Conservation (phyloP, 768 basidiomycete genomes). For the Leucogyrophana mollusca region DNA sequence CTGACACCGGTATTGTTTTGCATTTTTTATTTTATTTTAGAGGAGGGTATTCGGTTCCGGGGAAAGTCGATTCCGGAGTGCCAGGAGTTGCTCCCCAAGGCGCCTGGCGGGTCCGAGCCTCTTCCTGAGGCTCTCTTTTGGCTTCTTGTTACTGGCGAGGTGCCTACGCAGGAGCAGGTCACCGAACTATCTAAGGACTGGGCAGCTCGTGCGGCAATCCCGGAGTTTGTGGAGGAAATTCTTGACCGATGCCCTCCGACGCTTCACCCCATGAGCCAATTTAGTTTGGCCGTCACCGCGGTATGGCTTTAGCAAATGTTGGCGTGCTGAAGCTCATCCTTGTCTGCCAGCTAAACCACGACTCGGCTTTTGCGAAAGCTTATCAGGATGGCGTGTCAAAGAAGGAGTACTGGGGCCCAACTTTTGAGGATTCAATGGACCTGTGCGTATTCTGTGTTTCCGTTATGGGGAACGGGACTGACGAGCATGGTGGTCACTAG, state of each 20-base stretch:
- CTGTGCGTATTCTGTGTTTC: conserved; percentile 42
- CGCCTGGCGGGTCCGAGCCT: conserved; percentile 83
- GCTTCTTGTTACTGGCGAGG: conserved; percentile 92
- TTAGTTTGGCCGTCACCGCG: conserved; percentile 93
- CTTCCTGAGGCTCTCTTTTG: conserved; percentile 95
- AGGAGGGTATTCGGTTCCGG: conserved; percentile 98
- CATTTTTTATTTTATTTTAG: conserved; percentile 33
- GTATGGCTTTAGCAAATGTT: conserved; percentile 37
- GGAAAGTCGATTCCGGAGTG: conserved; percentile 93
- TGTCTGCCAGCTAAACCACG: conserved; percentile 72
- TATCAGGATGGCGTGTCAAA: conserved; percentile 92
- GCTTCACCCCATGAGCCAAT: conserved; percentile 98
- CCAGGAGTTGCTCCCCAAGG: conserved; percentile 85
- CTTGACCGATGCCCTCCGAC: conserved; percentile 92
- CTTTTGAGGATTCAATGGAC: conserved; percentile 89
- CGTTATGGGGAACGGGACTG: not conserved
- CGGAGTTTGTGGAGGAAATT: conserved; percentile 94
- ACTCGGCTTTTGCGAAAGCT: conserved; percentile 94
- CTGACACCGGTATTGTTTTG: no score
- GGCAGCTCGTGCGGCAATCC: conserved; percentile 89
- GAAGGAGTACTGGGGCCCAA: conserved; percentile 96
- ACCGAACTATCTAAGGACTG: conserved; percentile 85
- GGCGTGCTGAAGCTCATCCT: not conserved
- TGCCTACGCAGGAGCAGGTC: conserved; percentile 90
- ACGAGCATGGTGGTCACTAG: conserved; percentile 34